Percentiles rank a stretch among this genome's conserved stretches.
phyloP scores from a whole-genome alignment of 1,284 basidiomycete genomes.

The Puccinia coronata region DNA sequence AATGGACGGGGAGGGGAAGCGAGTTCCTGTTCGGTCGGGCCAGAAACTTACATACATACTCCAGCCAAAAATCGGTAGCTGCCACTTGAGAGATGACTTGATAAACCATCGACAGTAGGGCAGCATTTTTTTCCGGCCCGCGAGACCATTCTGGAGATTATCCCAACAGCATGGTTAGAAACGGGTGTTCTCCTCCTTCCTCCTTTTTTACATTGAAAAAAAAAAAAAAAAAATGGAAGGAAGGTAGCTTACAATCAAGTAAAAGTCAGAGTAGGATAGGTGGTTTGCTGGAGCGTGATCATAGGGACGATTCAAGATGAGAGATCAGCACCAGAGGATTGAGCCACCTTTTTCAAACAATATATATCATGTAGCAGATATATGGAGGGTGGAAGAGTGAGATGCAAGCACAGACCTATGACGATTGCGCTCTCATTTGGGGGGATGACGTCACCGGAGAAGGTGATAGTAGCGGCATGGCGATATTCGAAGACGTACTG shows the following conservation, averaged over 20 bases:
- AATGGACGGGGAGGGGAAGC: no score
- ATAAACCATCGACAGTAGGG: constrained; percentile 46
- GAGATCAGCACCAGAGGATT: no score
- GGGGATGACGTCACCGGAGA: constrained; percentile 46
- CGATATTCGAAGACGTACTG: constrained; percentile 43
- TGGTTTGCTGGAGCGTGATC: constrained; percentile 23
- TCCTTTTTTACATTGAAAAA: not conserved
- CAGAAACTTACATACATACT: constrained; percentile 48
- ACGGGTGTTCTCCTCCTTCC: no score
- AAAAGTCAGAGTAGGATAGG: constrained; percentile 44
- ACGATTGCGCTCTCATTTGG: constrained; percentile 39
- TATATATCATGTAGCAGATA: no score
- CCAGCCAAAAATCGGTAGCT: constrained; percentile 46
- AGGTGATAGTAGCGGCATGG: constrained; percentile 30
- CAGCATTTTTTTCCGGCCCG: constrained; percentile 40
- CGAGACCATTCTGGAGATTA: constrained; percentile 36
- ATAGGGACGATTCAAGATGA: not conserved
- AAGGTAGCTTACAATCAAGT: constrained; percentile 31
- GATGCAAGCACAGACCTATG: constrained; percentile 29
- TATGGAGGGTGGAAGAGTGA: not conserved
- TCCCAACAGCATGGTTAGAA: not conserved
- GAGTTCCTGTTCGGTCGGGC: not conserved
- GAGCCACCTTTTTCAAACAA: no score
- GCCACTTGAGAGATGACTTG: constrained; percentile 41
- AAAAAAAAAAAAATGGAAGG: no score